Evolutionary conservation across 2,329 filamentous ascomycete species (phyloP).

Genomic region (Cercospora beticola): DNA sequence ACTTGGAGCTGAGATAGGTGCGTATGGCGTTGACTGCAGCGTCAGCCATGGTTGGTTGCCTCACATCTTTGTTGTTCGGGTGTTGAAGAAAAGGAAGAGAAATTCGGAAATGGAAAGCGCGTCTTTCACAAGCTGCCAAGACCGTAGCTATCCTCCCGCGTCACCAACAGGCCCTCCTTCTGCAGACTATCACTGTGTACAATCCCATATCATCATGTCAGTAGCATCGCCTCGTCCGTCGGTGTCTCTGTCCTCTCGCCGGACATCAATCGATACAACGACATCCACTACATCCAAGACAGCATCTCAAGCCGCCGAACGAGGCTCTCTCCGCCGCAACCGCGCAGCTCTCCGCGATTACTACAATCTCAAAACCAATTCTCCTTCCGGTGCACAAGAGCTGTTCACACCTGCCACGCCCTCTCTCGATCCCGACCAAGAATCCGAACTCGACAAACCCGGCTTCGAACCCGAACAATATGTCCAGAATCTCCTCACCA

Average conservation of each 20-base stretch:
- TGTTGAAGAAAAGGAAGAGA: constrained; percentile 6
- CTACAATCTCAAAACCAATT: constrained; percentile 71
- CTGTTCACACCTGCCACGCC: constrained; percentile 31
- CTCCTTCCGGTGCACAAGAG: not conserved
- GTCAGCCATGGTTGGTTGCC: constrained; percentile 12
- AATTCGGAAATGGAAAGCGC: not conserved
- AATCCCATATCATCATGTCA: constrained; percentile 48
- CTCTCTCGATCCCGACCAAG: constrained; percentile 56
- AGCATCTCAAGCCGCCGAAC: constrained; percentile 33
- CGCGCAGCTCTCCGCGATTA: constrained; percentile 88
- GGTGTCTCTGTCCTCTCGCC: constrained; percentile 66
- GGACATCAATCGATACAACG: constrained; percentile 61
- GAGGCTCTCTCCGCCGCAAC: constrained; percentile 62
- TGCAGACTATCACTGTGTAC: not conserved
- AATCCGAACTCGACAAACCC: constrained; percentile 70
- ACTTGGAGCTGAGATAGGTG: constrained; percentile 23
- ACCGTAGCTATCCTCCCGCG: constrained; percentile 1
- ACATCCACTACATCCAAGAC: constrained; percentile 42
- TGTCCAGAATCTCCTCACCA: constrained; percentile 61
- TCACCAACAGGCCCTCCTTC: not conserved
- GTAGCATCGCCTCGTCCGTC: constrained; percentile 60
- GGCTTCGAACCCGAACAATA: constrained; percentile 73
- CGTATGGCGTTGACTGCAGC: constrained; percentile 16
- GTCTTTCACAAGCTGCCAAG: not conserved
- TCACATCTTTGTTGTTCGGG: constrained; percentile 19